phyloP scores from a whole-genome alignment of 164 flowering plant genomes.

The Vitis riparia region DNA sequence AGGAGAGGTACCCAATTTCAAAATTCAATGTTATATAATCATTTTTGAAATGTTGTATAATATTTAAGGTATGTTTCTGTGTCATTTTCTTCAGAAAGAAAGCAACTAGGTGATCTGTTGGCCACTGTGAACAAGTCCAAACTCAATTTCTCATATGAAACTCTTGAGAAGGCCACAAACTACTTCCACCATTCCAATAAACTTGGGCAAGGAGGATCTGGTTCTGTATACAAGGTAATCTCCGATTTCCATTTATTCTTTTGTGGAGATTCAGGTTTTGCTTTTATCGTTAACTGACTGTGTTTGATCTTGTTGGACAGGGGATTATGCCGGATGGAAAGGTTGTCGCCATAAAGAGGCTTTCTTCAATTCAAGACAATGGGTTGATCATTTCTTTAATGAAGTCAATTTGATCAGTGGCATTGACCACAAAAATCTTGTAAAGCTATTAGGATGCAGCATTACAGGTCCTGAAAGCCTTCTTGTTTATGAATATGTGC shows the following conservation, averaged over 20 bases:
- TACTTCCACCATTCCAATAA: constrained; percentile 59
- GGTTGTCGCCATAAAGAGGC: constrained; percentile 69
- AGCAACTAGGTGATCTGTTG: constrained; percentile 51
- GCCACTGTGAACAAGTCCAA: constrained; percentile 52
- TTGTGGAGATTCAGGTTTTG: background rate
- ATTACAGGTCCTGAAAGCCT: constrained; percentile 90
- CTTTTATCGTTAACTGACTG: background rate
- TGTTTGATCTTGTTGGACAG: constrained; percentile 26
- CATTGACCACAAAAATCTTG: constrained; percentile 75
- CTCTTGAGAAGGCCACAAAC: constrained; percentile 73
- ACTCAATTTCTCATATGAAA: constrained; percentile 63
- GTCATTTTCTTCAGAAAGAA: constrained; percentile 46
- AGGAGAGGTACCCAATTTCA: constrained; percentile 40
- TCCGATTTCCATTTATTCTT: background rate
- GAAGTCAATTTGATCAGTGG: constrained; percentile 79
- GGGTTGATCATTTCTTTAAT: constrained; percentile 91
- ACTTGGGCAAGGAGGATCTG: constrained; percentile 85
- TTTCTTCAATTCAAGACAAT: constrained; percentile 76
- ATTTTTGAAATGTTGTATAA: background rate
- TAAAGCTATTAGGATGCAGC: constrained; percentile 83
- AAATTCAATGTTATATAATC: background rate
- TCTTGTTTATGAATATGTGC: constrained; percentile 76
- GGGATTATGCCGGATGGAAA: constrained; percentile 68
- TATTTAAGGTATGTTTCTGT: background rate
- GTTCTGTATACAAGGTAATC: constrained; percentile 70